These are phyloP conservation scores for Rhizopus delemar DNA, from an alignment of 371 early-diverging fungal genomes.

Conservation along the genomic window DNA sequence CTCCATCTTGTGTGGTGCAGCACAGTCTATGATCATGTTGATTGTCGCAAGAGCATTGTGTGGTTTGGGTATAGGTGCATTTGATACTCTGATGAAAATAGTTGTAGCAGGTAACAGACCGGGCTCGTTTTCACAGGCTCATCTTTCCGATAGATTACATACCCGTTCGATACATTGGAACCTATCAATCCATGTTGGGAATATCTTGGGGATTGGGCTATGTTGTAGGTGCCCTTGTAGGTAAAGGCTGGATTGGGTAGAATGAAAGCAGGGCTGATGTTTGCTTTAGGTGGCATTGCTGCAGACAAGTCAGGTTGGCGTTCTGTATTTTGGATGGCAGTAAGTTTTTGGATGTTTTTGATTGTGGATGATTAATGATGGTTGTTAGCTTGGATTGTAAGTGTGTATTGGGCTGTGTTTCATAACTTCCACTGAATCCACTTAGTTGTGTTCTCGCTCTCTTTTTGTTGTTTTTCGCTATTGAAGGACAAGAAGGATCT, in stretches of 20 bases:
- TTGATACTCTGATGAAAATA: constrained; percentile 65
- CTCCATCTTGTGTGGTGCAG: constrained; percentile 64
- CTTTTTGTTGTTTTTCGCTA: constrained; percentile 24
- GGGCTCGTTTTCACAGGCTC: too few species aligned
- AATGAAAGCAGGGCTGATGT: too few species aligned
- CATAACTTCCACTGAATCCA: not conserved
- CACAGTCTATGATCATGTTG: constrained; percentile 65
- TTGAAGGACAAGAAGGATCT: constrained; percentile 18
- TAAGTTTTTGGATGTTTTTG: constrained; percentile 19
- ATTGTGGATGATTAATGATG: not conserved
- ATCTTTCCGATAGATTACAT: constrained; percentile 35
- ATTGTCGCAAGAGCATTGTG: constrained; percentile 68
- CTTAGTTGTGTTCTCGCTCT: constrained; percentile 26
- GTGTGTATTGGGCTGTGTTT: constrained; percentile 2
- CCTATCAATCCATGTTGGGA: constrained; percentile 53
- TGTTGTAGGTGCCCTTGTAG: constrained; percentile 60
- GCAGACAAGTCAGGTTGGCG: constrained; percentile 36
- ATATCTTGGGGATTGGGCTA: constrained; percentile 61
- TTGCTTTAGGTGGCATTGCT: constrained; percentile 32
- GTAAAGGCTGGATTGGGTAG: constrained; percentile 3
- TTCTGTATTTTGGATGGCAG: constrained; percentile 46
- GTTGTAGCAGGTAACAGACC: constrained; percentile 64
- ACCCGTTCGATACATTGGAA: constrained; percentile 61
- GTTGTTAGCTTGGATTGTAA: constrained; percentile 38
- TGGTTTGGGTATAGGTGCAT: constrained; percentile 77